Evolutionary conservation across 768 basidiomycete genomes (phyloP), one percentile per base, ranked within the genome.

Genomic region (Auricularia sp.): DNA sequence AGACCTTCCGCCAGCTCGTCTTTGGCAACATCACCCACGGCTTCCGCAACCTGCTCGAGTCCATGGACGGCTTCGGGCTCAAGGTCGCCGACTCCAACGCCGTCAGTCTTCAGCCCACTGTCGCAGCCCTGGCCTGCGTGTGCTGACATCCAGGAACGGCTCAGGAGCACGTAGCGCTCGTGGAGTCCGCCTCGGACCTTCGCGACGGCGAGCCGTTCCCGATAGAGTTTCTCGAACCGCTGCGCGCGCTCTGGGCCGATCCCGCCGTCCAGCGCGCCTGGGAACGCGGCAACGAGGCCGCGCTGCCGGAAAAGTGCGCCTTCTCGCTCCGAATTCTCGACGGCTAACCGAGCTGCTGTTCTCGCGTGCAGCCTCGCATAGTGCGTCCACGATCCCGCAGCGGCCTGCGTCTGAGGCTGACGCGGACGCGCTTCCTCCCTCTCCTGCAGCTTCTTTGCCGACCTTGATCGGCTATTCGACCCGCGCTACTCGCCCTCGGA

Each of bases 21-120:
- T 99, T 96, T 74, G 88, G 88, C 71, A 98, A 99, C 75, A 76
- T 99, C 36, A 89, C 90, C 1, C 84, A 88, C 8, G 97, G 94
- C 2, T 83, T 98, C 77, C 82, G 84, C 59, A 85, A 85, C 66
- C 80, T 95, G 51, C 80, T 97, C 62, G 90, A 94, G 54, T 87
- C 92, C 0, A 91, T 95, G 87, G 88, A 90, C 64, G 91, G 93
- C 67, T 89, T 94, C 83, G 87, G 85, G 0, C 83, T 97, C 65
- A 80, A 86, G 67, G 83, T 95, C 18, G 74, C 80, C 0, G 83
- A 87, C 3, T 80, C 83, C 3, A 88, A 90, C 69, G 62, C 72
- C 35, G 76, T 77, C 44, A 35, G 70, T 64, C 16, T n/a, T n/a
- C n/a, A n/a, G n/a, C n/a, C n/a, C n/a, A n/a, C n/a, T n/a, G n/a